A percentile compares a stretch with the other conserved stretches of the same genome.
Evolutionary conservation across 495 filamentous ascomycete species (phyloP).

Genomic region (Aspergillus affinis): DNA sequence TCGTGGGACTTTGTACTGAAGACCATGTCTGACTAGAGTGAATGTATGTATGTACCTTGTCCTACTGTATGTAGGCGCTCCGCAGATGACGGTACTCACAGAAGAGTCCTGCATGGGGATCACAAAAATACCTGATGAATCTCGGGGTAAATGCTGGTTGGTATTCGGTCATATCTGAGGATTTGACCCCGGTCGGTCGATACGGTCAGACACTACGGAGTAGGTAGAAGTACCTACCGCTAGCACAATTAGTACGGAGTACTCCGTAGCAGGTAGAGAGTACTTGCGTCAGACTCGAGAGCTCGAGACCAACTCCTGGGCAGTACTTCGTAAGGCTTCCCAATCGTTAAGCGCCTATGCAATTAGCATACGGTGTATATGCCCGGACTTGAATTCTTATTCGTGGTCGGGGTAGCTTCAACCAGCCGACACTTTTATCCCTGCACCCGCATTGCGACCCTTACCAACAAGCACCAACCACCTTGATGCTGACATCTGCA

Average conservation of each 20-base stretch:
- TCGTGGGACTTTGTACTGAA: not conserved
- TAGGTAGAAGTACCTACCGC: not conserved
- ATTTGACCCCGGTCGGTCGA: not conserved
- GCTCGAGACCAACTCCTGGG: too few relatives aligned
- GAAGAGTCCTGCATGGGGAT: not conserved
- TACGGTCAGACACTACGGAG: not conserved
- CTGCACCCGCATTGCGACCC: not conserved
- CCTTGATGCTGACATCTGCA: not conserved
- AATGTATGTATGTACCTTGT: not conserved
- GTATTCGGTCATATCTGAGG: not conserved
- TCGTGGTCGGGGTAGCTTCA: not conserved
- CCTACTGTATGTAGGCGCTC: not conserved
- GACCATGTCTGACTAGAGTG: not conserved
- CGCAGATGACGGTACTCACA: not conserved
- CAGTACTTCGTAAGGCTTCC: not conserved
- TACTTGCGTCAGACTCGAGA: too few relatives aligned
- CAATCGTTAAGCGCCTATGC: constrained; percentile 1
- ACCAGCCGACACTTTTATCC: not conserved
- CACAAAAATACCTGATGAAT: not conserved
- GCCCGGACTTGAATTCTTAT: not conserved
- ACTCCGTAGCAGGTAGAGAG: too few relatives aligned
- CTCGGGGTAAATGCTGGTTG: not conserved
- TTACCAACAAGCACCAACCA: not conserved
- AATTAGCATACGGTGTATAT: not conserved
- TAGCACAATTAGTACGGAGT: not conserved